Conservation (phyloP, 352 stramenopile genomes). For the Globisporangium solare region DNA sequence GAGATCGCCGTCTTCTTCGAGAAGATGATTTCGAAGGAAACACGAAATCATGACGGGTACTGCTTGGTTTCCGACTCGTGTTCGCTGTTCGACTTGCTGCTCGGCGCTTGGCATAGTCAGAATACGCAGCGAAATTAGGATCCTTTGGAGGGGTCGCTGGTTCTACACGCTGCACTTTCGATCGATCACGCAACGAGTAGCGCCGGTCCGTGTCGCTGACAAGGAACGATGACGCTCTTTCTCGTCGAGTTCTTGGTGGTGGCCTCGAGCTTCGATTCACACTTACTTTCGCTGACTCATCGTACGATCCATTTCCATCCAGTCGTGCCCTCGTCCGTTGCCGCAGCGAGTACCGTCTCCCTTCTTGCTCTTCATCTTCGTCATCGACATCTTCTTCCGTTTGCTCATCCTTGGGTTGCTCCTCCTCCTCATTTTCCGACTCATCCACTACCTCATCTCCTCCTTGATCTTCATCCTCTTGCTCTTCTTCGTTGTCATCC, state of each 20-base stretch:
- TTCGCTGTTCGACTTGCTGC: slow-evolving; percentile 19
- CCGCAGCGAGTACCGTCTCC: slow-evolving; percentile 10
- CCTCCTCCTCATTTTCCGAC: slow-evolving; percentile 23
- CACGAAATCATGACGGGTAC: slow-evolving; percentile 20
- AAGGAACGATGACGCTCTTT: slow-evolving; percentile 14
- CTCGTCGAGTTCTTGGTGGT: background rate
- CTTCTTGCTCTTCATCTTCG: slow-evolving; percentile 11
- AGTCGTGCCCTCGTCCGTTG: slow-evolving; percentile 7
- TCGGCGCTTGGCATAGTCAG: slow-evolving; percentile 68
- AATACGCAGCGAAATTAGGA: slow-evolving; percentile 38
- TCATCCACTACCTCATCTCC: slow-evolving; percentile 15
- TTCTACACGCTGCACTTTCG: slow-evolving; percentile 47
- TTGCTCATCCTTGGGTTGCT: slow-evolving; percentile 17
- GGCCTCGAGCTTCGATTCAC: background rate
- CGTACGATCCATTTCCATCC: slow-evolving; percentile 12
- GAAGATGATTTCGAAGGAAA: slow-evolving; percentile 23
- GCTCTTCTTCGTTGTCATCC: slow-evolving; percentile 22
- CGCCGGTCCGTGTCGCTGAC: slow-evolving; percentile 29
- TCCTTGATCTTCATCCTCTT: slow-evolving; percentile 18
- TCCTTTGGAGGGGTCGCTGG: slow-evolving; percentile 24
- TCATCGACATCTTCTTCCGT: slow-evolving; percentile 26
- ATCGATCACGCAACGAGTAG: slow-evolving; percentile 71
- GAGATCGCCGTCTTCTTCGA: slow-evolving; percentile 18
- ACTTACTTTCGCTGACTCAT: slow-evolving; percentile 16
- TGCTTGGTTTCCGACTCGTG: slow-evolving; percentile 14